A percentile compares a stretch with the other conserved stretches of the same genome.
phyloP scores from a whole-genome alignment of 1,284 basidiomycete species.

The Golubevia sp. region DNA sequence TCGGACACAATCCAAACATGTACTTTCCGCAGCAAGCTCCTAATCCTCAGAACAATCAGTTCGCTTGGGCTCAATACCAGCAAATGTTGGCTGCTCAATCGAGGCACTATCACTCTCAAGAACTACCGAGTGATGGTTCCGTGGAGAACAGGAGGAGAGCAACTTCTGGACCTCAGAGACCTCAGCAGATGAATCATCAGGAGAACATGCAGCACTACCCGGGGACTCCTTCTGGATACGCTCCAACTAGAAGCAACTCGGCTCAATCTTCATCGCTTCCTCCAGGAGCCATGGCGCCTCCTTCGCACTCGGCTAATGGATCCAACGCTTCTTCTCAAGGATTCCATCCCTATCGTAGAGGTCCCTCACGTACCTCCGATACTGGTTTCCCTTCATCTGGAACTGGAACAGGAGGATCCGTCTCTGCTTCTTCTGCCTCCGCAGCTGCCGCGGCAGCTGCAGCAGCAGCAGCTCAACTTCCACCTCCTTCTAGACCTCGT shows the following conservation, averaged over 20 bases:
- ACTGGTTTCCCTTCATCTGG: constrained; percentile 10
- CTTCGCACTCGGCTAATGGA: constrained; percentile 22
- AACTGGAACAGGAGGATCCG: background rate
- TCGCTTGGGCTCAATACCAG: constrained; percentile 46
- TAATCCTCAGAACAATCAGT: constrained; percentile 23
- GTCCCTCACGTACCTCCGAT: constrained; percentile 26
- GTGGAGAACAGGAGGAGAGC: constrained; percentile 29
- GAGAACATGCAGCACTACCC: constrained; percentile 24
- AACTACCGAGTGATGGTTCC: constrained; percentile 12
- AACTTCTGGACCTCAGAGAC: constrained; percentile 45
- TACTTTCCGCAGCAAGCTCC: constrained; percentile 27
- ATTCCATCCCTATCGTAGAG: constrained; percentile 47
- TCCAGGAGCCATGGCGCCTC: constrained; percentile 14
- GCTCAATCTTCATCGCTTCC: constrained; percentile 4
- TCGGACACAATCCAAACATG: constrained; percentile 33
- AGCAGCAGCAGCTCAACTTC: background rate
- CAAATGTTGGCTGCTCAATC: constrained; percentile 42
- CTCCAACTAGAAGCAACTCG: background rate
- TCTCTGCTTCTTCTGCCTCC: background rate
- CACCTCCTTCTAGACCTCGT: constrained; percentile 10
- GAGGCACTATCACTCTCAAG: constrained; percentile 21
- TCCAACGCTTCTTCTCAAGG: constrained; percentile 24
- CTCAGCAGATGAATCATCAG: constrained; percentile 37
- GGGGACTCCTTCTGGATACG: background rate
- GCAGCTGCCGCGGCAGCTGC: background rate